Base-by-base conservation (phyloP, 345 rosid species). In the Euphorbia pulcherrima region DNA sequence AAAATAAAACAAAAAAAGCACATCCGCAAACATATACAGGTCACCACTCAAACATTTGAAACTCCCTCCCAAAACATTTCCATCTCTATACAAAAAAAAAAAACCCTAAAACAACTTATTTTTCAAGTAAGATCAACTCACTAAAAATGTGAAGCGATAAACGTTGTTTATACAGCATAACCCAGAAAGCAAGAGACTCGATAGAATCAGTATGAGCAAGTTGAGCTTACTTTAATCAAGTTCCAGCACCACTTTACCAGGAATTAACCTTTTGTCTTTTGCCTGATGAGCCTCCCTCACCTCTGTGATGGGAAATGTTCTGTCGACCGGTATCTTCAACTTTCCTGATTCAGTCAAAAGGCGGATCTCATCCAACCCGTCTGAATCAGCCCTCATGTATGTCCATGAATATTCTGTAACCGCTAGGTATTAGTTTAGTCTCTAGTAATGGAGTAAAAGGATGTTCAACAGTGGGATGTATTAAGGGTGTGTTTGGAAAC, bases 311-410 rank as follows among this genome's bases (percentile, higher is more conserved):
- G 84, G 85, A 79, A 84, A 94, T 20, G 89, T 86, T 79, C 89
- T 94, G 44, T 89, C 99, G 17, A 94, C 84, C 0, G 96, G 99
- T 68, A 89, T 82, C 74, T 76, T 85, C 72, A 94, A 78, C 84
- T 84, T 91, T 67, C 90, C 90, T 3, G 81, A 81, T 81, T 88
- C 99, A 59, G 83, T 83, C 47, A 94, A 82, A 52, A 84, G 72
- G 40, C 83, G 85, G 71, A 94, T 89, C 86, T 82, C 92, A 5
- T 74, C 79, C 57, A 91, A 77, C 66, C 97, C 97, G 78, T 94
- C 99, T 8, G 87, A 72, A 79, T 91, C 99, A 17, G 94, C 97
- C 73, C 96, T 87, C 97, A 94, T 91, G 74, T 81, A 94, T 3
- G 85, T 80, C 91, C 96, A 94, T 75, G 81, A 85, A 75, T 94